Percentiles rank a stretch among this genome's conserved stretches.
Conservation (phyloP, 139 green algal species). For the Haematococcus sp. region DNA sequence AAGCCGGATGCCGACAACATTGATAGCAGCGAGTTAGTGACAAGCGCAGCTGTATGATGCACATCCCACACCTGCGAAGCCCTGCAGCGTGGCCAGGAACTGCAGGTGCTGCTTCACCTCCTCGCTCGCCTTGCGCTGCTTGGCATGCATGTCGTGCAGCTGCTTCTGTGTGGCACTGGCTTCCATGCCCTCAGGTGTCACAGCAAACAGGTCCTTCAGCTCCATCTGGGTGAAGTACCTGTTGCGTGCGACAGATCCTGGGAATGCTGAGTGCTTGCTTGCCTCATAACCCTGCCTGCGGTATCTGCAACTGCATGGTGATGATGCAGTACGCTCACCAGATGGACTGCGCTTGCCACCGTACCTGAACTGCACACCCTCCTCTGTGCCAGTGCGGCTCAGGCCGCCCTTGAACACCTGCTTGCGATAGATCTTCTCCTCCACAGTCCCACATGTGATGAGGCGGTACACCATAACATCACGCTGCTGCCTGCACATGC, state of each 20-base stretch:
- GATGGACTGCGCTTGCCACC: not conserved
- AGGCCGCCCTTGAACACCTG: conserved; percentile 86
- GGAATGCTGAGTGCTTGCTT: not conserved
- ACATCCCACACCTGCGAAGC: conserved; percentile 39
- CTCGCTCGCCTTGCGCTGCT: conserved; percentile 39
- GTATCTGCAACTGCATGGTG: too few species aligned
- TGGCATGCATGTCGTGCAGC: conserved; percentile 64
- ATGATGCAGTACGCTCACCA: not conserved
- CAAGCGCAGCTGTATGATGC: not conserved
- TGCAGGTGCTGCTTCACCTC: conserved; percentile 52
- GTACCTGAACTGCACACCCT: conserved; percentile 72
- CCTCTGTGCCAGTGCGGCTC: conserved; percentile 67
- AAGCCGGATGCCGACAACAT: not conserved
- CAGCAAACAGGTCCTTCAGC: conserved; percentile 75
- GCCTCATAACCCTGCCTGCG: not conserved
- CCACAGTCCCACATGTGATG: conserved; percentile 85
- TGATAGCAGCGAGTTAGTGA: not conserved
- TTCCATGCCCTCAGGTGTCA: conserved; percentile 52
- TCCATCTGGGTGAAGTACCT: conserved; percentile 64
- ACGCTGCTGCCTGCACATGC: conserved; percentile 31
- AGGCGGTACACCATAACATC: conserved; percentile 82
- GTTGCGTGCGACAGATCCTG: not conserved
- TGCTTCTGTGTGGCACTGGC: conserved; percentile 61
- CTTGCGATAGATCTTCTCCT: conserved; percentile 90
- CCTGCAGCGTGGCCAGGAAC: conserved; percentile 33